Base-by-base conservation (phyloP, 2,329 filamentous ascomycete genomes). In the Emmonsiellopsis sp. region DNA sequence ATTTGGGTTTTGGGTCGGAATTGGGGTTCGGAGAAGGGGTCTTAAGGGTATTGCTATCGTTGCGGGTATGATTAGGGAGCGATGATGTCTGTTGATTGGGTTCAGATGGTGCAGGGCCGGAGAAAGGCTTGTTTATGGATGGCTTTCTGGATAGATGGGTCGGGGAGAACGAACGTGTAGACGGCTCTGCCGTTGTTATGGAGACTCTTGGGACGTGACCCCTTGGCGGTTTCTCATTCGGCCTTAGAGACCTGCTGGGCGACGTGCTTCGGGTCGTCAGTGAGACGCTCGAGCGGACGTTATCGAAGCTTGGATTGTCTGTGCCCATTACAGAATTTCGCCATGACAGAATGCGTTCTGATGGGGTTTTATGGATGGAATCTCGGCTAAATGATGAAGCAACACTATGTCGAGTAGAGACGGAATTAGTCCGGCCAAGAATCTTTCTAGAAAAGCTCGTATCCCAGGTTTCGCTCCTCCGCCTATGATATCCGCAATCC, bases 321-420 rank as follows among this genome's bases (percentile, higher is more conserved):
- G 76, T 76, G 53, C 77, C 76, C 13, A 75, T 73, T 53, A 87
- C 78, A 10, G 79, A 79, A 59, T 94, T 88, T 3, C 91, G 83
- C 92, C 92, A 98, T 49, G 83, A 87, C 58, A 94, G 78, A 59
- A 96, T 96, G 13, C 88, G 81, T 58, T 97, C 92, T 1, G 85
- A 77, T 0, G 77, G 73, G 2, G 79, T 79, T 58, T 68, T 74
- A 56, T 66, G 73, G 58, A 57, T 62, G 11, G 65, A 74, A 49
- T 72, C 69, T 45, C 67, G 70, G 47, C 68, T 55, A 68, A 78
- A 62, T 68, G 77, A 65, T 63, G 74, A 63, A 65, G 74, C 53
- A 68, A 75, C 57, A 49, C 78, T 82, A 33, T 71, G 71, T n/a
- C 75, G 74, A 1, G 78, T 80, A 36, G 73, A 79, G 5, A 81